phyloP scores from a whole-genome alignment of 129 eudicot species.

The Daucus carota region DH1_v3.0 NC_030387.2:35550501-35551000 shows the following conservation, averaged over 20 bases:
- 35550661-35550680: neutral
- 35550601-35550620: neutral
- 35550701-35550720: neutral
- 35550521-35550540: neutral
- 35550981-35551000: no score
- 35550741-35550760: neutral
- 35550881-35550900: no score
- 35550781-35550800: no score
- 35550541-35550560: neutral
- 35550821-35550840: no score
- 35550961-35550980: no score
- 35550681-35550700: neutral
- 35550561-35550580: neutral
- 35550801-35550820: no score
- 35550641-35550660: neutral
- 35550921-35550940: no score
- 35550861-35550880: no score
- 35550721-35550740: neutral
- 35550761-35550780: neutral
- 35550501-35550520: neutral
- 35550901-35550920: no score
- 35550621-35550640: neutral
- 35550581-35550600: conserved; percentile 1
- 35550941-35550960: no score
- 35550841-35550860: no score